Percentiles rank a stretch among this genome's conserved stretches.
Evolutionary conservation across 2,329 filamentous ascomycete species (phyloP).

Genomic region (Colletotrichum tanaceti): DNA sequence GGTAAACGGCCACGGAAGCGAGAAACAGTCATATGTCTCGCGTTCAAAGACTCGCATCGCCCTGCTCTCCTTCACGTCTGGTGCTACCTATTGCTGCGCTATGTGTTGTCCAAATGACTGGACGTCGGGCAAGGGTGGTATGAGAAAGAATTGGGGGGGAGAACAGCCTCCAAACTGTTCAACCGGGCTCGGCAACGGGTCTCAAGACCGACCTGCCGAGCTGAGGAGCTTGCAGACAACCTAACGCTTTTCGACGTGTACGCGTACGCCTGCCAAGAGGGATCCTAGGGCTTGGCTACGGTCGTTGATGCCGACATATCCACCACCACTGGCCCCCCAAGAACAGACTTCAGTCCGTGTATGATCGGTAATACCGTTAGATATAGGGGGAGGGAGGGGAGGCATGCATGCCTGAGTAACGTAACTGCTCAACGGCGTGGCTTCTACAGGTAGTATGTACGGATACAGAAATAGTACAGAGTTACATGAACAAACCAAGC

Average conservation of each 20-base stretch:
- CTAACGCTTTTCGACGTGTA: conserved; percentile 42
- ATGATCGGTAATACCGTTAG: neutral
- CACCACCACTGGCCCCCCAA: conserved; percentile 15
- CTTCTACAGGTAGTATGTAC: neutral
- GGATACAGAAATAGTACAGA: conserved; percentile 6
- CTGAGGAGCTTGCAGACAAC: conserved; percentile 38
- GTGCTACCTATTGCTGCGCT: neutral
- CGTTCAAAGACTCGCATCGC: conserved; percentile 16
- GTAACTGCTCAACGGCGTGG: neutral
- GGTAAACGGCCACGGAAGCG: neutral
- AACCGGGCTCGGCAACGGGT: conserved; percentile 37
- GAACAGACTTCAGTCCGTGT: neutral
- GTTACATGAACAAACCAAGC: conserved; percentile 4
- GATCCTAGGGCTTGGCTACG: conserved; percentile 22
- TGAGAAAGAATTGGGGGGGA: conserved; percentile 11
- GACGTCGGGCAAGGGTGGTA: conserved; percentile 3
- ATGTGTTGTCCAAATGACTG: conserved; percentile 17
- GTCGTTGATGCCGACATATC: conserved; percentile 34
- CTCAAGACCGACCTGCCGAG: conserved; percentile 31
- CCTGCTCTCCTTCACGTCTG: conserved; percentile 17
- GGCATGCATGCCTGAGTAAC: neutral
- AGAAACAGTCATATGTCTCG: conserved; percentile 5
- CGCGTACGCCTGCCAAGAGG: conserved; percentile 42
- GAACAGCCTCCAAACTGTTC: neutral
- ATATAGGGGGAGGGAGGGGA: neutral